Conservation (phyloP, 2,329 filamentous ascomycete species). For the Volutella citrinella region DNA sequence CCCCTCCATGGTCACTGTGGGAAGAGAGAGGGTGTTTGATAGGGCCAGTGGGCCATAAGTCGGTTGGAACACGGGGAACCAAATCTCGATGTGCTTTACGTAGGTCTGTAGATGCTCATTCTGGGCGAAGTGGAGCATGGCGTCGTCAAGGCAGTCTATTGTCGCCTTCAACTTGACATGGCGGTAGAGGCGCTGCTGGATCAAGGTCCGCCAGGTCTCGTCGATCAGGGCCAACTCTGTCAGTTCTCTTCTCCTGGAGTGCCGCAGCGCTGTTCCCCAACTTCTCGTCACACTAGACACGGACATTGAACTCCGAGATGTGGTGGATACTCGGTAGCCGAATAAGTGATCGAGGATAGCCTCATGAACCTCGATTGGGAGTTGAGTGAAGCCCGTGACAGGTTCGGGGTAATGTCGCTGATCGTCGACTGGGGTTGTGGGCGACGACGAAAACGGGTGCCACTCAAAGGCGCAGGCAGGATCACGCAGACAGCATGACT, state of each 20-base stretch:
- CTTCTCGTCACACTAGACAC: slow-evolving; percentile 53
- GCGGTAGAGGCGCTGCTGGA: slow-evolving; percentile 71
- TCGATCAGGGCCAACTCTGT: slow-evolving; percentile 64
- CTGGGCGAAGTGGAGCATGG: slow-evolving; percentile 56
- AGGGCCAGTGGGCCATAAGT: slow-evolving; percentile 43
- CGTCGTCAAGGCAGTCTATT: slow-evolving; percentile 56
- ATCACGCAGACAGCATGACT: slow-evolving; percentile 25
- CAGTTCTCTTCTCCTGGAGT: slow-evolving; percentile 64
- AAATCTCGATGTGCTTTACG: slow-evolving; percentile 72
- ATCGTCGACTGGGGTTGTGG: slow-evolving; percentile 16
- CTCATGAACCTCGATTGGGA: slow-evolving; percentile 71
- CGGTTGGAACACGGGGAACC: slow-evolving; percentile 72
- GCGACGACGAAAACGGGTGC: slow-evolving; percentile 12
- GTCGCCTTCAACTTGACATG: slow-evolving; percentile 76
- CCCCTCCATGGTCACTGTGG: slow-evolving; percentile 53
- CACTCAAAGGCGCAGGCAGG: slow-evolving; percentile 21
- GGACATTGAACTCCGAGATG: slow-evolving; percentile 53
- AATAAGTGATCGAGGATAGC: slow-evolving; percentile 70
- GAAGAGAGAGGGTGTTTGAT: slow-evolving; percentile 44
- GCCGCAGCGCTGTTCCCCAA: slow-evolving; percentile 63
- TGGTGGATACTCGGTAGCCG: slow-evolving; percentile 62
- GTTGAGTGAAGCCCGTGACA: slow-evolving; percentile 41
- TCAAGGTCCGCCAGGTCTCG: slow-evolving; percentile 61
- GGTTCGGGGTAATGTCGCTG: slow-evolving; percentile 14
- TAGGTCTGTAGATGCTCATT: slow-evolving; percentile 59